Evolutionary conservation across 2,329 filamentous ascomycete genomes (phyloP).

Genomic region (Xylariaceae sp.): DNA sequence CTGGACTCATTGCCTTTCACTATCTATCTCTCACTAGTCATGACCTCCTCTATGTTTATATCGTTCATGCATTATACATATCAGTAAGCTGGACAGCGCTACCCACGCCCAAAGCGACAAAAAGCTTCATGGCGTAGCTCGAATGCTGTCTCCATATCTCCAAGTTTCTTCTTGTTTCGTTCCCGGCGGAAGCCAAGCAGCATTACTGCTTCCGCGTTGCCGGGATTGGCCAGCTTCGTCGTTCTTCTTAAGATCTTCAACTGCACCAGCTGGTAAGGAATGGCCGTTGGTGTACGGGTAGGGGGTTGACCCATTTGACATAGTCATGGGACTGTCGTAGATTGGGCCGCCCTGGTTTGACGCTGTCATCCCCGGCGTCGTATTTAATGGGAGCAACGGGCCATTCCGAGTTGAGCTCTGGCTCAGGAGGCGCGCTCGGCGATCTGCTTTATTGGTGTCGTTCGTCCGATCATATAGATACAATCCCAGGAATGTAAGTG

Average conservation of each 20-base stretch:
- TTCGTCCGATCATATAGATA: constrained; percentile 96
- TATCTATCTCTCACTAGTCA: constrained; percentile 23
- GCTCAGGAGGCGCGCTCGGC: constrained; percentile 73
- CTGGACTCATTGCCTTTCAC: constrained; percentile 20
- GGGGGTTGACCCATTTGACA: constrained; percentile 38
- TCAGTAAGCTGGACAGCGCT: constrained; percentile 3
- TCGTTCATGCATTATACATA: constrained; percentile 34
- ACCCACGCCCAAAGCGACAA: constrained; percentile 6
- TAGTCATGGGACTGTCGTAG: constrained; percentile 47
- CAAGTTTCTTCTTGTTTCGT: constrained; percentile 89
- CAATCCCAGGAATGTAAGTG: constrained; percentile 85
- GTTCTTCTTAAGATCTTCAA: constrained; percentile 62
- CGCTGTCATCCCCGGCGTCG: constrained; percentile 48
- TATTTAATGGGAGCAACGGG: constrained; percentile 70
- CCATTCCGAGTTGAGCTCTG: constrained; percentile 45
- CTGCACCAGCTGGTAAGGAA: constrained; percentile 40
- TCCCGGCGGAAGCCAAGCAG: constrained; percentile 74
- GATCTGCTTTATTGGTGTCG: constrained; percentile 86
- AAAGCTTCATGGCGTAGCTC: constrained; percentile 29
- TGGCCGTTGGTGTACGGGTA: constrained; percentile 56
- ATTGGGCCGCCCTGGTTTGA: constrained; percentile 40
- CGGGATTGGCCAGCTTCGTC: constrained; percentile 53
- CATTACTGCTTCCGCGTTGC: constrained; percentile 53
- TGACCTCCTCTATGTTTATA: constrained; percentile 27
- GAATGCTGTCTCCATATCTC: constrained; percentile 56